These are phyloP conservation scores for Gracilaria vermiculophylla DNA, from an alignment of 23 red algal genomes.

Conservation along the genomic window DNA sequence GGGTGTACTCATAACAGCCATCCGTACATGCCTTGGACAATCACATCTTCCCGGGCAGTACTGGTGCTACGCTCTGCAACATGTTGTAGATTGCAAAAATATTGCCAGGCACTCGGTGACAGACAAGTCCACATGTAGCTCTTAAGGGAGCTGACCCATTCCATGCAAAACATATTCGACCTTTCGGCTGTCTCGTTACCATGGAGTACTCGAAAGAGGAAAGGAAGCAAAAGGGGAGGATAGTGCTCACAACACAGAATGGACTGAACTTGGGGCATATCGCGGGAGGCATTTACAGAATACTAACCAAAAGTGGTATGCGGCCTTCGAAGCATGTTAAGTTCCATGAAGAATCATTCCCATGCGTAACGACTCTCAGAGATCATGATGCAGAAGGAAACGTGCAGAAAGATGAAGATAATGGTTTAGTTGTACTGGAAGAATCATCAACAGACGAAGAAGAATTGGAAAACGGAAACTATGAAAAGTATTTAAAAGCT, in stretches of 20 bases:
- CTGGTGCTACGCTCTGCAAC: background rate
- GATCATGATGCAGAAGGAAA: background rate
- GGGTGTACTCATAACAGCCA: background rate
- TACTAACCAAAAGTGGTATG: background rate
- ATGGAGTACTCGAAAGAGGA: background rate
- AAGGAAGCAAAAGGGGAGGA: background rate
- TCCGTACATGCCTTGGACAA: background rate
- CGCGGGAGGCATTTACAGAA: conserved; percentile 8
- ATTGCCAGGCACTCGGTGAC: background rate
- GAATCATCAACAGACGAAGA: conserved; percentile 1
- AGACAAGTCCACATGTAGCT: background rate
- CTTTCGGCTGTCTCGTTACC: background rate
- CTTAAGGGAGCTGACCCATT: background rate
- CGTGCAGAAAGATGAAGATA: background rate
- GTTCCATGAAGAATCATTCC: background rate
- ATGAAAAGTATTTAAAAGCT: background rate
- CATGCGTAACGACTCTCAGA: background rate
- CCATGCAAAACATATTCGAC: background rate
- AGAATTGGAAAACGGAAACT: background rate
- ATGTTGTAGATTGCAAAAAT: conserved; percentile 11
- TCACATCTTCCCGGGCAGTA: background rate
- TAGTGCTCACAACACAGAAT: background rate
- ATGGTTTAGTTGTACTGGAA: background rate
- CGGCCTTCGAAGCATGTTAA: background rate
- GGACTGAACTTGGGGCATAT: background rate